Evolutionary conservation across 2,329 filamentous ascomycete species (phyloP), one percentile per base, ranked within the genome.

Genomic region (Colletotrichum tropicicola): DNA sequence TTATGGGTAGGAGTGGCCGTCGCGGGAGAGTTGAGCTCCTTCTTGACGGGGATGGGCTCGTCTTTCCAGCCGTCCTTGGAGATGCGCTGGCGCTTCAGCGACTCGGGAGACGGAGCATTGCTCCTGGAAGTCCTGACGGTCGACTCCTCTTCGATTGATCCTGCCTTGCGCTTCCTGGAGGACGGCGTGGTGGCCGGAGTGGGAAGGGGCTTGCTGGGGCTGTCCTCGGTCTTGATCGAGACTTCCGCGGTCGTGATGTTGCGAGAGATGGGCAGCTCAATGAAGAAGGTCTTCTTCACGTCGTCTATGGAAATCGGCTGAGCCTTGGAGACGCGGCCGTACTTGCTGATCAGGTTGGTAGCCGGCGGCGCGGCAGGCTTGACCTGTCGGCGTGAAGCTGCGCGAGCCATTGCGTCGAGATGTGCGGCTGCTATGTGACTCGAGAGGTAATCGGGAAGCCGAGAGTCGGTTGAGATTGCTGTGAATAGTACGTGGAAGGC

Each of bases 391-490:
- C 65, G 65, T 27, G 65, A 35, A 61, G 56, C 65, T 41, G 60
- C 53, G 43, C 65, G 60, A 52, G 67, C 65, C 67, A 68, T 68
- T 30, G 67, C 58, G 66, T 61, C 21, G 45, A 43, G 58, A 53
- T 35, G 47, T 27, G 48, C 32, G 47, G 32, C 30, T 41, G 58
- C 57, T 17, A 3, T 19, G 13, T 43, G 54, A 39, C 12, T 48
- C 7, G 13, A 35, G 41, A 27, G 17, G 17, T 23, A 15, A 10
- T 27, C 9, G 4, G 17, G 44, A 32, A 59, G 55, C 30, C 23
- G 25, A 41, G 7, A 48, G 10, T 27, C 21, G 32, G 23, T 39
- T 6, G 25, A 25, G 17, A 25, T n/a, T 6, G 27, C 19, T 27
- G 35, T 59, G 10, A 23, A 27, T 15, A 5, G 25, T 35, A 44